Base-by-base conservation (phyloP, 176 grass and related monocot species). In the Guadua angustifolia region DNA sequence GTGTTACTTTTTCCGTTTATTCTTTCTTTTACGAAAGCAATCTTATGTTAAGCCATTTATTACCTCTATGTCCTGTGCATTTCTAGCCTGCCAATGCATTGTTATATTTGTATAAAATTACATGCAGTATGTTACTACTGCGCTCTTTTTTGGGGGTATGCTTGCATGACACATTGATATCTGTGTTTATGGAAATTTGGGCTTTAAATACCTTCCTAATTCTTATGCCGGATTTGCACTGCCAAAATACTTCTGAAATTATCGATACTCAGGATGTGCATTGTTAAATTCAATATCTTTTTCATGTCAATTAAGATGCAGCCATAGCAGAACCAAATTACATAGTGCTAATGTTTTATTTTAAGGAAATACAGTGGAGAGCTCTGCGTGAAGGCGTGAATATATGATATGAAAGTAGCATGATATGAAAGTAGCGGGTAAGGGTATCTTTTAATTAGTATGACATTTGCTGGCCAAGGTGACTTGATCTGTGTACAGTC, bases 151-250 rank as follows among this genome's bases (percentile, higher is more conserved):
- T 7, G 18, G 21, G 32, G 32, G n/a, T 32, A 51, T 51, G 29
- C 43, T 83, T 66, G 55, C 75, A 79, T 68, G 56, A 60, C 68
- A 58, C 76, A 42, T 43, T 59, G 44, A 60, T 71, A 50, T 82
- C 49, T 33, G 50, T n/a, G 42, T 62, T 26, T 79, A n/a, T 19
- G 3, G 5, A 79, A 62, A 60, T 39, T 42, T 50, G n/a, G 56
- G 57, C 38, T 43, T 66, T 57, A 40, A 79, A 74, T 57, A 38
- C 10, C 1, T 25, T 68, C 19, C 24, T 77, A 26, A 52, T 39
- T 77, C 47, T 56, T 78, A 16, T 47, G 25, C 49, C 24, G 26
- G 38, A 74, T 75, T 86, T 67, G 18, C 26, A 66, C 22, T 39
- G 4, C 10, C 29, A 32, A 40, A 84, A 19, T 55, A 43, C 50